Conservation (phyloP, 1,139 yeast genomes). For the Candida frijolesensis region DNA sequence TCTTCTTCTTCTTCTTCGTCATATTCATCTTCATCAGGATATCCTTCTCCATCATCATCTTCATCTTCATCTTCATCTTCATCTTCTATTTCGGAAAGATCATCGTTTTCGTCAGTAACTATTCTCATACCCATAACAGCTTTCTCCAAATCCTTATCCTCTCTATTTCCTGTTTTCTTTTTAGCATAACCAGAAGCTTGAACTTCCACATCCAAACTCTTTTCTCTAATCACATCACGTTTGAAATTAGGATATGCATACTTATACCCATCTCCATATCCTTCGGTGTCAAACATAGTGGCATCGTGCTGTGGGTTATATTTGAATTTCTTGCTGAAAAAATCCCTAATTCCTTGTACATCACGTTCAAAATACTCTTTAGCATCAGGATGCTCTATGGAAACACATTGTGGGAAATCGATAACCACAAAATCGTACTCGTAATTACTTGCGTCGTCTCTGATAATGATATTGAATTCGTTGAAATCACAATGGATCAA, state of each 20-base stretch:
- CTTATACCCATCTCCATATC: slow-evolving; percentile 76
- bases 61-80: slow-evolving; percentile 30
- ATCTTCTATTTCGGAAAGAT: slow-evolving; percentile 31
- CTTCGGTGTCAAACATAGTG: slow-evolving; percentile 73
- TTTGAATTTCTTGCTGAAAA: slow-evolving; percentile 76
- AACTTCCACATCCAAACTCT: slow-evolving; percentile 76
- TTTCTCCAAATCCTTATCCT: slow-evolving; percentile 66
- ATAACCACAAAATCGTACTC: slow-evolving; percentile 80
- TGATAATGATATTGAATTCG: slow-evolving; percentile 91
- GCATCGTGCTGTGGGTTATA: slow-evolving; percentile 67
- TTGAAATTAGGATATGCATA: slow-evolving; percentile 80
- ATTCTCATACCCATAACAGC: slow-evolving; percentile 71
- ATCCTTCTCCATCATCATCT: slow-evolving; percentile 21
- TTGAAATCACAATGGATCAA: slow-evolving; percentile 96
- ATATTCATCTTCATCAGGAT: slow-evolving; percentile 33
- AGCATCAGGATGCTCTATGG: slow-evolving; percentile 89
- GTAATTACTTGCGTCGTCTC: slow-evolving; percentile 55
- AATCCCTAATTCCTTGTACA: slow-evolving; percentile 82
- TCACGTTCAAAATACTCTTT: slow-evolving; percentile 86
- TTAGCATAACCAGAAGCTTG: slow-evolving; percentile 91
- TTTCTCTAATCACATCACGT: slow-evolving; percentile 71
- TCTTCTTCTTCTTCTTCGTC: slow-evolving; percentile 32
- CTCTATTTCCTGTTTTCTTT: slow-evolving; percentile 55
- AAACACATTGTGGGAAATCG: slow-evolving; percentile 98
- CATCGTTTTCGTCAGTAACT: slow-evolving; percentile 31